phyloP scores from a whole-genome alignment of 2,329 filamentous ascomycete species.

The Apiospora hydei region DNA sequence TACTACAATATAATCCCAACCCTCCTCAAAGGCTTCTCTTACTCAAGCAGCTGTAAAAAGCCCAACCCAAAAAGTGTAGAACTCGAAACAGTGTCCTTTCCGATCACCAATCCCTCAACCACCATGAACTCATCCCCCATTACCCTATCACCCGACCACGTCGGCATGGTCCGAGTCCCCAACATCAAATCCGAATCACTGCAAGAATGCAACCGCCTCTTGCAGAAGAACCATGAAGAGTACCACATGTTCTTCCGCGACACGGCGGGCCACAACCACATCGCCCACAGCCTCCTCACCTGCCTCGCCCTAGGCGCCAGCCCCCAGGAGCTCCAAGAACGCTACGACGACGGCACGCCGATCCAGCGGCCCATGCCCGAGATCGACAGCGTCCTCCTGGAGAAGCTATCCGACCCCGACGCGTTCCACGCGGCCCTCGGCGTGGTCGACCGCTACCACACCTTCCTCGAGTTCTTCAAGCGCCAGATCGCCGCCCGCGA shows the following conservation, averaged over 20 bases:
- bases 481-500: conserved; percentile 62
- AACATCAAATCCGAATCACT: neutral
- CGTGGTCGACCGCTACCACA: conserved; percentile 52
- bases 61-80: too few species aligned
- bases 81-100: too few species aligned
- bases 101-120: too few species aligned
- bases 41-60: too few species aligned
- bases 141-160: too few species aligned
- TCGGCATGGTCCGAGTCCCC: too few species aligned
- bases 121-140: too few species aligned
- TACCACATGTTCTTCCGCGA: conserved; percentile 43
- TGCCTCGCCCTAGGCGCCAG: conserved; percentile 39
- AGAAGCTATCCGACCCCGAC: conserved; percentile 30
- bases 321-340: conserved; percentile 35
- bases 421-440: conserved; percentile 36
- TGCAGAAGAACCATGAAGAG: conserved; percentile 41
- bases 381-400: conserved; percentile 32
- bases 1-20: too few species aligned
- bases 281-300: conserved; percentile 41
- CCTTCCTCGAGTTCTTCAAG: conserved; percentile 70
- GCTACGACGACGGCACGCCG: conserved; percentile 37
- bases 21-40: too few species aligned
- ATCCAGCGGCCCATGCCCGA: conserved; percentile 38
- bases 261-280: conserved; percentile 41
- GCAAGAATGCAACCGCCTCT: conserved; percentile 34